Conservation (phyloP, 73 alveolate genomes). For the Tetrahymena borealis region DNA sequence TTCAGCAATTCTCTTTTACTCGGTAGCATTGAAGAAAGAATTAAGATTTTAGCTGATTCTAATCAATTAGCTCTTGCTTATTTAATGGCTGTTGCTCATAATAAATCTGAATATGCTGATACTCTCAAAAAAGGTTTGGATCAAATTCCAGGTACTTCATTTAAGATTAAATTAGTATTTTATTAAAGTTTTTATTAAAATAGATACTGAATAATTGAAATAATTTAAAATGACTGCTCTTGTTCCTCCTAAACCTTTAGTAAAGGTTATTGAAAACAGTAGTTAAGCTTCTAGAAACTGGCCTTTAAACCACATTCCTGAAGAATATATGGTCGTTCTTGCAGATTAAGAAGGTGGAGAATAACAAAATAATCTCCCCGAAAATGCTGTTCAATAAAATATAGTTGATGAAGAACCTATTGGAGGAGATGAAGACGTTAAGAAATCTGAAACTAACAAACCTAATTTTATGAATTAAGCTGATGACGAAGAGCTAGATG, state of each 20-base stretch:
- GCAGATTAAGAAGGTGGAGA: not conserved
- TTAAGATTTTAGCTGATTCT: not conserved
- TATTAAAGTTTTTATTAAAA: not conserved
- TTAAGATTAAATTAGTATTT: not conserved
- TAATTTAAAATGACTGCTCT: not conserved
- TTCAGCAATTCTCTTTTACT: not conserved
- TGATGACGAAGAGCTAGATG: not conserved
- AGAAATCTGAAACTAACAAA: not conserved
- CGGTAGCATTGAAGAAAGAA: conserved; percentile 9
- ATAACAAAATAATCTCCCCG: not conserved
- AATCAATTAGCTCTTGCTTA: not conserved
- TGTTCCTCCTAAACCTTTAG: not conserved
- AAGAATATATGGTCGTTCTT: not conserved
- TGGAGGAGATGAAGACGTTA: not conserved
- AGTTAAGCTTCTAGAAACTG: not conserved
- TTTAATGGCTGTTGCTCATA: not conserved
- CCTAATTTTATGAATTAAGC: not conserved
- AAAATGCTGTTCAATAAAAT: not conserved
- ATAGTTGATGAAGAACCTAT: not conserved
- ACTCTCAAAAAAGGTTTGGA: not conserved
- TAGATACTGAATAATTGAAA: not conserved
- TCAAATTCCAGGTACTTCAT: not conserved
- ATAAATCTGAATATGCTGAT: not conserved
- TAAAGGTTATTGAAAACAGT: not conserved
- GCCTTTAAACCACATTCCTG: not conserved